Conservation (phyloP, 148 eudicot species). For the Suaeda aralocaspica region DNA sequence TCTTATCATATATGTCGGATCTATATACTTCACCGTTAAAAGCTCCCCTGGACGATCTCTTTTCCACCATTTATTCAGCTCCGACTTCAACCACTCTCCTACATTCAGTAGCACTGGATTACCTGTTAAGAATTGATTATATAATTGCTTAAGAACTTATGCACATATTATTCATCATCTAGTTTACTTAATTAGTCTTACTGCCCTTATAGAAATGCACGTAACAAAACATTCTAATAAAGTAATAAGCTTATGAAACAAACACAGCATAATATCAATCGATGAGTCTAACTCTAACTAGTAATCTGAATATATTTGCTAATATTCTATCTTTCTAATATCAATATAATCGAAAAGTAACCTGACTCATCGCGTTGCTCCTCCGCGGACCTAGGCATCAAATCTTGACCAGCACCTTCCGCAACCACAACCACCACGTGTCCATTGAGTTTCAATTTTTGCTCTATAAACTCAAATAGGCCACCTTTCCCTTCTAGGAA, state of each 20-base stretch:
- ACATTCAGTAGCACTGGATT: slow-evolving; percentile 63
- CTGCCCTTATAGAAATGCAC: too few relatives aligned
- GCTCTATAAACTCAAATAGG: slow-evolving; percentile 49
- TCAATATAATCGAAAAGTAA: too few relatives aligned
- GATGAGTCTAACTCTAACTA: too few relatives aligned
- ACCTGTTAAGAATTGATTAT: too few relatives aligned
- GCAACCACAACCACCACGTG: slow-evolving; percentile 73
- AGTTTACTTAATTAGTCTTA: too few relatives aligned
- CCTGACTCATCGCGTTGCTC: slow-evolving; percentile 60
- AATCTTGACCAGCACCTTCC: slow-evolving; percentile 71
- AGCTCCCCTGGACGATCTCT: slow-evolving; percentile 47
- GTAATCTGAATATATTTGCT: too few relatives aligned
- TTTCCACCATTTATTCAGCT: slow-evolving; percentile 66
- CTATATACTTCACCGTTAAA: slow-evolving; percentile 66
- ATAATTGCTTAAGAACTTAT: too few relatives aligned
- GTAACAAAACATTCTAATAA: too few relatives aligned
- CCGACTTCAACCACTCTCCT: slow-evolving; percentile 65
- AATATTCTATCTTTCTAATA: too few relatives aligned
- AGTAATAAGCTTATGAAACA: too few relatives aligned
- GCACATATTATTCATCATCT: too few relatives aligned
- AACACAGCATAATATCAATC: too few relatives aligned
- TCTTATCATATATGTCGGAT: slow-evolving; percentile 75
- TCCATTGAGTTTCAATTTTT: slow-evolving; percentile 37
- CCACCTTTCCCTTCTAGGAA: slow-evolving; percentile 72
- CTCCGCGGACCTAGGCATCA: slow-evolving; percentile 48